Evolutionary conservation across 1,139 yeast genomes (phyloP).

Genomic region (Suhomyces atakaporum): DNA sequence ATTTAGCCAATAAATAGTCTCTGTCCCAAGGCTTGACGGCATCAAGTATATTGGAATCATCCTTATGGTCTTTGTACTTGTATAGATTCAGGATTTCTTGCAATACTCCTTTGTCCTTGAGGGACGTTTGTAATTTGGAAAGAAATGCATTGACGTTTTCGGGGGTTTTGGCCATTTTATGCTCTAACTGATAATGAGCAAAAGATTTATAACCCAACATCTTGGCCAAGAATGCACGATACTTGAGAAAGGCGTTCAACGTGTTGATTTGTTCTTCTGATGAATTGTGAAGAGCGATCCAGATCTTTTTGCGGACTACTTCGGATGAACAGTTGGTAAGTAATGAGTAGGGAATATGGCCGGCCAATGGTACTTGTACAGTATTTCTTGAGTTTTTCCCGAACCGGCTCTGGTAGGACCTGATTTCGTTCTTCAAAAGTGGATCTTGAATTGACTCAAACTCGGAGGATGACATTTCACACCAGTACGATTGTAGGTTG

Average conservation of each 20-base stretch:
- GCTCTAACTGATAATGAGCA: slow-evolving; percentile 80
- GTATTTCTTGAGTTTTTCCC: slow-evolving; percentile 20
- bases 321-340: slow-evolving; percentile 61
- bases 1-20: slow-evolving; percentile 54
- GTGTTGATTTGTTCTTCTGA: slow-evolving; percentile 58
- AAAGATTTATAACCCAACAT: slow-evolving; percentile 73
- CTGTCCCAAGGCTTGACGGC: slow-evolving; percentile 88
- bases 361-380: slow-evolving; percentile 63
- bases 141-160: slow-evolving; percentile 73
- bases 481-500: slow-evolving; percentile 42
- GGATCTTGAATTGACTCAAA: slow-evolving; percentile 30
- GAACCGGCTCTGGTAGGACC: slow-evolving; percentile 26
- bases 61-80: slow-evolving; percentile 31
- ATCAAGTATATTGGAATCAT: slow-evolving; percentile 21
- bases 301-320: slow-evolving; percentile 62
- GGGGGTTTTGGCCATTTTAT: slow-evolving; percentile 88
- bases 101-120: slow-evolving; percentile 52
- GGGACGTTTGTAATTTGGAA: slow-evolving; percentile 51
- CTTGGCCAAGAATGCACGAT: slow-evolving; percentile 71
- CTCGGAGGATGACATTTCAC: slow-evolving; percentile 34
- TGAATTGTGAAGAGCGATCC: slow-evolving; percentile 72
- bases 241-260: slow-evolving; percentile 59
- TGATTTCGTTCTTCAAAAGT: slow-evolving; percentile 29
- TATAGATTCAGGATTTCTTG: slow-evolving; percentile 55
- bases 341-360: slow-evolving; percentile 66